These are phyloP conservation scores for Agrostemma githago DNA, from an alignment of 148 eudicot genomes.

Conservation along the genomic window DNA sequence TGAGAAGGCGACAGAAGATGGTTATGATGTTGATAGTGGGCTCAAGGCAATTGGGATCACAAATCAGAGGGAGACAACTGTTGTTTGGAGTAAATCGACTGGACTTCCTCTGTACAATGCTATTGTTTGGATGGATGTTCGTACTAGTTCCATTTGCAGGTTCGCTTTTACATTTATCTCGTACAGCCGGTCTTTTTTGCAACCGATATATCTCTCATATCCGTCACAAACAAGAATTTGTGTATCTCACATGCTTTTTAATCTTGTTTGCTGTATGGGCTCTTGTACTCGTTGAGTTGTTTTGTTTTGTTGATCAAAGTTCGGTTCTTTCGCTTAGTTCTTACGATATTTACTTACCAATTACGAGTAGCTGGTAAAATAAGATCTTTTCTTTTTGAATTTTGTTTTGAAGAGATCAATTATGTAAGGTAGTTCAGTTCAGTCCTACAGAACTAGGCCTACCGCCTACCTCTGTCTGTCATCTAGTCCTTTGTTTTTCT, in stretches of 20 bases:
- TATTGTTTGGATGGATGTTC: conserved; percentile 98
- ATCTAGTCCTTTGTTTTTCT: not conserved
- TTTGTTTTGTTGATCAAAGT: not conserved
- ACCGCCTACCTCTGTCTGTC: not conserved
- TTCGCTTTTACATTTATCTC: conserved; percentile 14
- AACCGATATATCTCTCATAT: too few species aligned
- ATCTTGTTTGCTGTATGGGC: not conserved
- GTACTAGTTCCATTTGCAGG: conserved; percentile 97
- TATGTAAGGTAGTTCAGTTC: too few species aligned
- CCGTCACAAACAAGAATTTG: too few species aligned
- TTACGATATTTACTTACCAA: too few species aligned
- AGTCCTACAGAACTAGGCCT: too few species aligned
- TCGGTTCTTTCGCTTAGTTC: not conserved
- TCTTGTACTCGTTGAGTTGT: not conserved
- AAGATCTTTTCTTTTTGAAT: too few species aligned
- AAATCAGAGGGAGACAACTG: conserved; percentile 93
- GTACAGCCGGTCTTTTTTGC: too few species aligned
- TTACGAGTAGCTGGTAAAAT: too few species aligned
- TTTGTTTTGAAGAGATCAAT: too few species aligned
- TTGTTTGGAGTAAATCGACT: conserved; percentile 91
- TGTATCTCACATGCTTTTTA: too few species aligned
- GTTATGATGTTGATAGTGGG: conserved; percentile 74
- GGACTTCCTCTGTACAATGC: conserved; percentile 84
- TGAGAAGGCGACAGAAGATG: conserved; percentile 89
- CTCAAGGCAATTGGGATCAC: conserved; percentile 92